A percentile compares a stretch with the other conserved stretches of the same genome.
Conservation (phyloP, 768 basidiomycete genomes). For the Leucocoprinus birnbaumii region DNA sequence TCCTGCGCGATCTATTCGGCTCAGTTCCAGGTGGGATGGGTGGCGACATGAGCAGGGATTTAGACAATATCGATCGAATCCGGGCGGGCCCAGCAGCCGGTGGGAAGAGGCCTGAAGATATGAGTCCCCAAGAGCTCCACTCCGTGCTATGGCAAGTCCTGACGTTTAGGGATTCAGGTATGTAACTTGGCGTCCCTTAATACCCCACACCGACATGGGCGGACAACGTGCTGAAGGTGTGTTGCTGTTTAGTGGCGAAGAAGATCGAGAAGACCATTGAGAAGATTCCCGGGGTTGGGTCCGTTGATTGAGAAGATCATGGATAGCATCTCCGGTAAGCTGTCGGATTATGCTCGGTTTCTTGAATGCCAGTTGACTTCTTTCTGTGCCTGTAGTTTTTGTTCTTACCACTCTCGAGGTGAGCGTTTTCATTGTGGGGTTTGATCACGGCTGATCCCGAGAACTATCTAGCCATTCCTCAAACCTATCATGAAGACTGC, state of each 20-base stretch:
- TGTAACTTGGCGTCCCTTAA: slow-evolving; percentile 11
- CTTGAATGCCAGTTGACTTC: not conserved
- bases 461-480: slow-evolving; percentile 58
- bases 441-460: not conserved
- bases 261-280: slow-evolving; percentile 79
- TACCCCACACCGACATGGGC: not conserved
- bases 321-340: slow-evolving; percentile 64
- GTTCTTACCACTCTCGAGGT: slow-evolving; percentile 85
- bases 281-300: slow-evolving; percentile 79
- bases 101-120: slow-evolving; percentile 71
- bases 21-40: slow-evolving; percentile 61
- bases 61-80: slow-evolving; percentile 72
- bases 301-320: slow-evolving; percentile 75
- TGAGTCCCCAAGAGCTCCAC: slow-evolving; percentile 89
- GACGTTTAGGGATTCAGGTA: slow-evolving; percentile 78
- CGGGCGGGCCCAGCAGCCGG: slow-evolving; percentile 55
- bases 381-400: slow-evolving; percentile 50
- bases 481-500: slow-evolving; percentile 76
- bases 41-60: slow-evolving; percentile 64
- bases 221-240: not conserved
- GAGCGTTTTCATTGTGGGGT: not conserved
- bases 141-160: slow-evolving; percentile 82
- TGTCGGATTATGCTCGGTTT: not conserved
- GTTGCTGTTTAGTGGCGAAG: slow-evolving; percentile 54
- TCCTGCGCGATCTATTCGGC: slow-evolving; percentile 59